These are phyloP conservation scores for Candida anglica DNA, from an alignment of 805 yeast species.

Conservation along the genomic window DNA sequence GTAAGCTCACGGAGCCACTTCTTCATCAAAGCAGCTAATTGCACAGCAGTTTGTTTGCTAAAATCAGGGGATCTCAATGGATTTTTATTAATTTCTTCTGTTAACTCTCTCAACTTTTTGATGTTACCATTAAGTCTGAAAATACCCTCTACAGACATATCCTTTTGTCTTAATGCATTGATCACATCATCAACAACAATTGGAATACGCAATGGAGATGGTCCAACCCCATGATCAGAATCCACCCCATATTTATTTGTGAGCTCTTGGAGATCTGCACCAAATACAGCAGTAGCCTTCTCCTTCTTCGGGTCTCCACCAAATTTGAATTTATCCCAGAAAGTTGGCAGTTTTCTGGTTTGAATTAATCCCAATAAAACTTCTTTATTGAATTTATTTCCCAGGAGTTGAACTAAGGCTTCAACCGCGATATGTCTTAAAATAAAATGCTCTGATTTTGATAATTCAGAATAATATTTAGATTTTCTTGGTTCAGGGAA, in stretches of 20 bases:
- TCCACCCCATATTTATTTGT: slow-evolving; percentile 76
- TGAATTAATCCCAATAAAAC: slow-evolving; percentile 40
- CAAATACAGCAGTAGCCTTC: slow-evolving; percentile 55
- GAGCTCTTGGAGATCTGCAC: slow-evolving; percentile 66
- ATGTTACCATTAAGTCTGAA: slow-evolving; percentile 96
- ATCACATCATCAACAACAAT: slow-evolving; percentile 82
- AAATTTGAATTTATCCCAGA: slow-evolving; percentile 52
- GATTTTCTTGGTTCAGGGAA: slow-evolving; percentile 13
- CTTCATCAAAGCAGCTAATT: slow-evolving; percentile 87
- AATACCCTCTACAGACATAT: slow-evolving; percentile 93
- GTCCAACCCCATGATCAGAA: slow-evolving; percentile 81
- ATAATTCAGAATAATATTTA: slow-evolving; percentile 62
- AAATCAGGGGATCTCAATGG: slow-evolving; percentile 73
- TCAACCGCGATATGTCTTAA: slow-evolving; percentile 58
- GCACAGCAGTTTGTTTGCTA: slow-evolving; percentile 77
- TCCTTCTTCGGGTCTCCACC: slow-evolving; percentile 24
- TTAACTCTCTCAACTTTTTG: slow-evolving; percentile 67
- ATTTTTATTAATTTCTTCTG: slow-evolving; percentile 66
- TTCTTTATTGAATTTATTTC: slow-evolving; percentile 20
- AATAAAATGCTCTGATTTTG: slow-evolving; percentile 52
- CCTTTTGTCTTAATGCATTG: slow-evolving; percentile 79
- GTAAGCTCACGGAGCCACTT: slow-evolving; percentile 91
- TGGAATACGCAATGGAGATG: slow-evolving; percentile 76
- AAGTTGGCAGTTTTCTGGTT: slow-evolving; percentile 38
- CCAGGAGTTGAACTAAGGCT: slow-evolving; percentile 37